phyloP scores from a whole-genome alignment of 2,329 filamentous ascomycete species.

The Botrytis galanthina region DNA sequence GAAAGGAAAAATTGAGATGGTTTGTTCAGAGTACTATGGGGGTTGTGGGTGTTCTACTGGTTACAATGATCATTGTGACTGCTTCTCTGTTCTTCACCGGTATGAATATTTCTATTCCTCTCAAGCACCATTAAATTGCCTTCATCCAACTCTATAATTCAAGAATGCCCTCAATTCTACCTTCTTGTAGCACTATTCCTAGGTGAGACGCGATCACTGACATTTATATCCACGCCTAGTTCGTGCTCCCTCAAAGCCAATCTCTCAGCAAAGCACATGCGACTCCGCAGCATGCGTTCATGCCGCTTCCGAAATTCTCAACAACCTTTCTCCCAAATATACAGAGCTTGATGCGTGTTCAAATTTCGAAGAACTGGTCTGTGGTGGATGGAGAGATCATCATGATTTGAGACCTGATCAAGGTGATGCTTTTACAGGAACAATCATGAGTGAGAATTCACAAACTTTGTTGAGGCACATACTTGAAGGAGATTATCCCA shows the following conservation, averaged over 20 bases:
- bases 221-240: conserved; percentile 18
- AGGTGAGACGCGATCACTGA: background rate
- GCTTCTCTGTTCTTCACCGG: conserved; percentile 30
- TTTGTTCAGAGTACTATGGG: conserved; percentile 30
- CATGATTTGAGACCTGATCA: conserved; percentile 66
- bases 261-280: conserved; percentile 43
- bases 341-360: conserved; percentile 63
- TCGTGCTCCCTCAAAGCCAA: conserved; percentile 23
- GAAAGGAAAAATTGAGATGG: conserved; percentile 19
- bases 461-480: conserved; percentile 60
- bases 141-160: background rate
- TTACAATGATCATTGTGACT: conserved; percentile 33
- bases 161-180: background rate
- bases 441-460: conserved; percentile 59
- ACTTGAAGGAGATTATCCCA: conserved; percentile 56
- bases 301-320: conserved; percentile 60
- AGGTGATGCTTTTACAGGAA: conserved; percentile 57
- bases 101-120: background rate
- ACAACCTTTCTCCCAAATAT: conserved; percentile 61
- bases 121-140: background rate
- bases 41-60: conserved; percentile 28
- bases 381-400: conserved; percentile 62
- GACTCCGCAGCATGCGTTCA: conserved; percentile 60
- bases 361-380: conserved; percentile 67
- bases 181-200: background rate